Evolutionary conservation across 306 rosid genomes (phyloP).

Genomic region (Cucumis melo): DNA sequence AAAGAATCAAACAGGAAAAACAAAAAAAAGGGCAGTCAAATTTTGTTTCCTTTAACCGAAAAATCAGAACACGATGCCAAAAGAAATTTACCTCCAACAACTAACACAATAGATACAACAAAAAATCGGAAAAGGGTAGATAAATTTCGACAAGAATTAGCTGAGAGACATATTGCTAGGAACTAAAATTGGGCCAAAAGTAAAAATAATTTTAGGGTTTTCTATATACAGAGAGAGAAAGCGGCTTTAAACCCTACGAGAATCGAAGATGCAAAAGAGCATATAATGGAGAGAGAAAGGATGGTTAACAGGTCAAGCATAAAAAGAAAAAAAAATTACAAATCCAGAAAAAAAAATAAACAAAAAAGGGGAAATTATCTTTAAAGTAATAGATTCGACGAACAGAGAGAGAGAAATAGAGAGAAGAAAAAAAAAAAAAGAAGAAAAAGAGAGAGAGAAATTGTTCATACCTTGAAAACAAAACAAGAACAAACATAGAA

Average conservation of each 20-base stretch:
- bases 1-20: conserved; percentile 4
- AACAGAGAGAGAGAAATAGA: conserved; percentile 7
- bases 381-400: conserved; percentile 43
- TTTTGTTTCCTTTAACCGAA: conserved; percentile 5
- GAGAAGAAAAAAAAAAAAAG: conserved; percentile 12
- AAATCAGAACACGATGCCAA: conserved; percentile 25
- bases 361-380: conserved; percentile 17
- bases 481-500: conserved; percentile 22
- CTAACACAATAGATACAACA: neutral
- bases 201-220: conserved; percentile 12
- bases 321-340: conserved; percentile 14
- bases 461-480: conserved; percentile 53
- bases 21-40: neutral
- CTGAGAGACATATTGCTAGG: conserved; percentile 8
- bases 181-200: conserved; percentile 19
- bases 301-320: conserved; percentile 14
- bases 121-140: neutral
- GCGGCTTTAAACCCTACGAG: conserved; percentile 49
- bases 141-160: neutral
- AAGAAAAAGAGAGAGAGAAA: conserved; percentile 10
- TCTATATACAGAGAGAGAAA: conserved; percentile 28
- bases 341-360: conserved; percentile 21
- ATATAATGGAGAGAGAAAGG: neutral
- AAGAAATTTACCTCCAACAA: conserved; percentile 6
- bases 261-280: conserved; percentile 53